phyloP scores from a whole-genome alignment of 495 filamentous ascomycete genomes.

The Talaromyces wortmannii region DNA sequence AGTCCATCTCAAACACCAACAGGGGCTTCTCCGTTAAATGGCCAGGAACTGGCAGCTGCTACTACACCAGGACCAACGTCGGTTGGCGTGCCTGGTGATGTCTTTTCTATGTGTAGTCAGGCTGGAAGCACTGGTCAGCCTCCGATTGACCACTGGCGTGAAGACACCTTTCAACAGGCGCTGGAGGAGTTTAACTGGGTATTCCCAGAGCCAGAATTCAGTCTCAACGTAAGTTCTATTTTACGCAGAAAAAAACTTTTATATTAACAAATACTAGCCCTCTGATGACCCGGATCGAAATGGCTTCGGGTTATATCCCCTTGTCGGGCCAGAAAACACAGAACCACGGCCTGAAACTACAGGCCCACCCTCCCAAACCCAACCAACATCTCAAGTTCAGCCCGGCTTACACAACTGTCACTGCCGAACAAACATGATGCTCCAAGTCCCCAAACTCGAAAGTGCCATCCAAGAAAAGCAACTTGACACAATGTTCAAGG shows the following conservation, averaged over 20 bases:
- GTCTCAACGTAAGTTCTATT: neutral
- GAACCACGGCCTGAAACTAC: neutral
- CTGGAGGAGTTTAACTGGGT: conserved; percentile 8
- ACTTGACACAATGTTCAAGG: conserved; percentile 7
- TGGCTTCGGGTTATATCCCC: too few species aligned
- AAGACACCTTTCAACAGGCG: conserved; percentile 2
- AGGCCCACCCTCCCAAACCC: neutral
- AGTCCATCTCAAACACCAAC: neutral
- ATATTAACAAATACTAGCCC: neutral
- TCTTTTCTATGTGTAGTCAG: neutral
- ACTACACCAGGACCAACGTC: too few species aligned
- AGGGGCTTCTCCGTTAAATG: neutral
- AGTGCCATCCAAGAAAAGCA: conserved; percentile 1
- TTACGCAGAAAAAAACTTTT: neutral
- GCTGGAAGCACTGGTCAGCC: neutral
- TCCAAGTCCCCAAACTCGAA: conserved; percentile 3
- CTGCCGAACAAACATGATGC: conserved; percentile 8
- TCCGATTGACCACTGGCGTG: neutral
- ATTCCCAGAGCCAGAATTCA: neutral
- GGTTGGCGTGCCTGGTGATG: neutral
- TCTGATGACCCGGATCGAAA: neutral
- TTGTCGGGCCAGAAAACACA: too few species aligned
- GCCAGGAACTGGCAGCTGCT: too few species aligned
- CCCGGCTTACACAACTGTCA: neutral
- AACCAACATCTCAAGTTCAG: neutral